Base-by-base conservation (phyloP, 192 early-diverging fungal genomes). In the Backusella psychrophila region DNA sequence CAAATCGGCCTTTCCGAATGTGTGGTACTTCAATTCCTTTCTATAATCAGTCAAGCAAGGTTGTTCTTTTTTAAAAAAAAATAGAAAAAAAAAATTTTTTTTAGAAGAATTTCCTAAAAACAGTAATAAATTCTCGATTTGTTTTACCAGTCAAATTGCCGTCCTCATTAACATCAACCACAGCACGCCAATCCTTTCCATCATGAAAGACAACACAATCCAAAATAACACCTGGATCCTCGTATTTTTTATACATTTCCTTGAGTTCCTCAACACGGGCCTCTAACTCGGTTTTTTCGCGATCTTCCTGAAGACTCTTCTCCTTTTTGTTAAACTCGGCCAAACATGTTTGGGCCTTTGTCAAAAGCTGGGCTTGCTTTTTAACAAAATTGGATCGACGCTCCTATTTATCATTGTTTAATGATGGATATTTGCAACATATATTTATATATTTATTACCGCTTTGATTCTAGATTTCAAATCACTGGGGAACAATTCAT, bases 161-260 rank as follows among this genome's bases (percentile, higher is more conserved):
- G 52, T 88, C 78, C 68, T 91, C 92, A 69, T 86, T 87, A 15
- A 89, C 86, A 82, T 97, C 96, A 29, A 98, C 75, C 0, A 89
- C 93, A 6, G 93, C 96, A 26, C 93, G 88, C 95, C 95, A 99
- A 77, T 93, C 90, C 17, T 83, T 81, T 42, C 97, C 97, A 78
- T 99, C 97, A 79, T 93, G 87, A 83, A 95, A 98, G 35, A 92
- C 88, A 11, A 96, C 91, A 75, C 91, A 91, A 83, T 97, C 97
- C 33, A 90, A 85, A 46, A 93, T 79, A 31, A 87, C 85, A 15
- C 96, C 98, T 2, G 88, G 91, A 80, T 98, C 96, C 2, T 90
- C 84, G 77, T 91, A 97, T 29, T 77, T 75, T 44, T 89, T 87
- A 65, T 81, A 66, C 7, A 85, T 80, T 46, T 85, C 85, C 70